Evolutionary conservation across 371 early-diverging fungal genomes (phyloP).

Genomic region (Mortierella sp.): DNA sequence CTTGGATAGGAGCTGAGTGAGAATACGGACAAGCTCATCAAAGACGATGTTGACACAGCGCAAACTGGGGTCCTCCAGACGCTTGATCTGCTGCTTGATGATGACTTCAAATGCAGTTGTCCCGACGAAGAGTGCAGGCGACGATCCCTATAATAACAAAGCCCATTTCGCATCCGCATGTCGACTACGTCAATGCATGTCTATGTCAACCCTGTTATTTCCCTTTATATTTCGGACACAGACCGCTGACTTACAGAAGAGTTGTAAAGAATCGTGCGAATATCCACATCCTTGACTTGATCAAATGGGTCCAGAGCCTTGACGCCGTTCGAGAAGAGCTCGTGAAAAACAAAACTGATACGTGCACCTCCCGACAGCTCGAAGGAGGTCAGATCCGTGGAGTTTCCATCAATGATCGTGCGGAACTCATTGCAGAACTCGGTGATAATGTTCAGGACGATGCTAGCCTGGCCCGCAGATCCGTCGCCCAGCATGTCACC

Average conservation of each 20-base stretch:
- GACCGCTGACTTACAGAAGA: conserved; percentile 76
- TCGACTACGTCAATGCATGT: no score
- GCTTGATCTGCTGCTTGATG: conserved; percentile 96
- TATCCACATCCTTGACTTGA: conserved; percentile 97
- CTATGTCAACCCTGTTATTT: no score
- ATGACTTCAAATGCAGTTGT: conserved; percentile 98
- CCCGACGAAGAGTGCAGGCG: conserved; percentile 96
- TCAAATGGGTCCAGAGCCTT: conserved; percentile 96
- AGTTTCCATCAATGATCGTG: conserved; percentile 93
- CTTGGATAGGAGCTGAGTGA: conserved; percentile 90
- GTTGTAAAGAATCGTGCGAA: conserved; percentile 98
- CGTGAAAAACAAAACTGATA: conserved; percentile 98
- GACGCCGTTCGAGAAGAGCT: conserved; percentile 93
- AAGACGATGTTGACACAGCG: conserved; percentile 94
- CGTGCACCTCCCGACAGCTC: conserved; percentile 99
- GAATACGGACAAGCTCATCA: conserved; percentile 95
- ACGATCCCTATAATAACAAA: conserved; percentile 87
- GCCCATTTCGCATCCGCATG: no score
- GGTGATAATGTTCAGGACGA: conserved; percentile 95
- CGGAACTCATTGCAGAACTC: conserved; percentile 97
- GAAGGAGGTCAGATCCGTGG: conserved; percentile 90
- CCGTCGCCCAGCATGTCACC: conserved; percentile 93
- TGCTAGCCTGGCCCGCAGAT: conserved; percentile 71
- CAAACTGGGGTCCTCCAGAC: conserved; percentile 95
- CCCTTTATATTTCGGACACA: no score